Evolutionary conservation across 1,284 basidiomycete genomes (phyloP), one percentile per base, ranked within the genome.

Genomic region (Cutaneotrichosporon cyanovorans): DNA sequence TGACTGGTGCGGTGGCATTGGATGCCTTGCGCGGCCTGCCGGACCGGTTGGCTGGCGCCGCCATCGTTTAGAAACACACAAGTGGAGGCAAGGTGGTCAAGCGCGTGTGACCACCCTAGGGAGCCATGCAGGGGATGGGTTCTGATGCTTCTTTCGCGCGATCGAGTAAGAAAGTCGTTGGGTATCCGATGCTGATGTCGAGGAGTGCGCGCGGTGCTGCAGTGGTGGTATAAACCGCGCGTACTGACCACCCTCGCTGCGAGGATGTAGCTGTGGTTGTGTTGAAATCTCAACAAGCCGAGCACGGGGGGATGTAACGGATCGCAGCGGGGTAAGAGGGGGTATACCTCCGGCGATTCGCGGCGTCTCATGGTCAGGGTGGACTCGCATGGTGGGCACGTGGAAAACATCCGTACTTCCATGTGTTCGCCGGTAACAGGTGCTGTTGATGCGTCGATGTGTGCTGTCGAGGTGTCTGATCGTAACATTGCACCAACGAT

Each of bases 21-120:
- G 67, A 67, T 9, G 67, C 56, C 53, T 67, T 66, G 18, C 67
- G 57, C 6, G 65, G 65, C 37, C 67, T 22, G 12, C 48, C 45
- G 14, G 37, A 19, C 16, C 44, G 42, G 37, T 42, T 42, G 11
- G 46, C 18, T 12, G 50, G 46, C 22, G 50, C 42, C 33, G 50
- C 50, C 42, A 50, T 45, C 21, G 42, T 40, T 15, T 14, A 30
- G 19, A 10, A 28, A 12, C 21, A 22, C 32, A 31, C 7, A 37
- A 40, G 35, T 15, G 12, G 37, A 16, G 28, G 42, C 2, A 21
- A 42, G 36, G 40, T 38, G 45, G 35, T 42, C 40, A 42, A 21
- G 37, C 33, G 47, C 32, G 38, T 28, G 25, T 45, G 48, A 49
- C 48, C 42, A 45, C 48, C 48, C 41, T 38, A 40, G 3, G 16